Percentiles rank a stretch among this genome's conserved stretches.
Evolutionary conservation across 257 asterid genomes (phyloP).

Genomic region (Solanum arcanum): DNA sequence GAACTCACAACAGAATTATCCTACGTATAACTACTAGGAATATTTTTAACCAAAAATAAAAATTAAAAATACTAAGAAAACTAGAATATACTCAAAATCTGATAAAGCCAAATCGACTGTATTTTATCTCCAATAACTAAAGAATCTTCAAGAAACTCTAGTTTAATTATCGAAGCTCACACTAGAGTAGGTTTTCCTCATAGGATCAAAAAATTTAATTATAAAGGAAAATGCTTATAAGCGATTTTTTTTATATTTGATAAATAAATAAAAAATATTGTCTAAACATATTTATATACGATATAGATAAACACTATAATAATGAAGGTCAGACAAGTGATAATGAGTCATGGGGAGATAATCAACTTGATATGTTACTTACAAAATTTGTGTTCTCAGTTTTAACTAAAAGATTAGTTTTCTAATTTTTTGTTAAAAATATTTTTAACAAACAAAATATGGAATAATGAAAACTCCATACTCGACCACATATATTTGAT

Average conservation of each 20-base stretch:
- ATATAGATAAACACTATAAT: not conserved
- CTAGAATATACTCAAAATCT: not conserved
- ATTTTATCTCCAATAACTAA: not conserved
- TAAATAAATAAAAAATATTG: not conserved
- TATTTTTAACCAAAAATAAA: not conserved
- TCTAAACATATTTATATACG: not conserved
- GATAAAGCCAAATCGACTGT: not conserved
- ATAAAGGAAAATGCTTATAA: not conserved
- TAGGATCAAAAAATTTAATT: not conserved
- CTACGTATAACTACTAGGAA: not conserved
- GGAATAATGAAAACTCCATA: not conserved
- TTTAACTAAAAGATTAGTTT: not conserved
- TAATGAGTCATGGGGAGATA: not conserved
- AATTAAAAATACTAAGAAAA: not conserved
- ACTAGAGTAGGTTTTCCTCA: not conserved
- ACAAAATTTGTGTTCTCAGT: not conserved
- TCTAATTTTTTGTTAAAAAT: not conserved
- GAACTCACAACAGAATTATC: constrained; percentile 2
- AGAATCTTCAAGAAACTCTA: not conserved
- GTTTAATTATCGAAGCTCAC: not conserved
- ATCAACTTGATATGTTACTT: not conserved
- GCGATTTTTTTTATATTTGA: not conserved
- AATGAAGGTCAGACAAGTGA: not conserved
- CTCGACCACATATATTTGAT: not conserved
- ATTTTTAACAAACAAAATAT: not conserved